These are phyloP conservation scores for Nepenthes mirabilis DNA, from an alignment of 148 eudicot species.

Conservation along the genomic window DNA sequence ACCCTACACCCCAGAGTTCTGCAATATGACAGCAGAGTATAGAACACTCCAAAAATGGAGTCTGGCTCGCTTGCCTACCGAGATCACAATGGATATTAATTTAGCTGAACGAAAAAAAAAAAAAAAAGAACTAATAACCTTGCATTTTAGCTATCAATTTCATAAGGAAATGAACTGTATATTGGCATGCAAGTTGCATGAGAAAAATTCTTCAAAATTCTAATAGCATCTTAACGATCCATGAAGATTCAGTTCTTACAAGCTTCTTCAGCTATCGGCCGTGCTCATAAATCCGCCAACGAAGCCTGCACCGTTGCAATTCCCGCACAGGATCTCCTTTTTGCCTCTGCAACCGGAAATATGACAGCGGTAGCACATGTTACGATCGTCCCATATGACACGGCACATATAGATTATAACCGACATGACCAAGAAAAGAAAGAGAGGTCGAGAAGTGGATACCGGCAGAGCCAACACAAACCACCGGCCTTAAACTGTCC, in stretches of 20 bases:
- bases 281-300: constrained; percentile 39
- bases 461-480: constrained; percentile 59
- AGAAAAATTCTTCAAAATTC: not conserved
- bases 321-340: constrained; percentile 33
- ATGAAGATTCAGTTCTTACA: not conserved
- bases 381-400: not conserved
- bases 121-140: too few relatives aligned
- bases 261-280: constrained; percentile 15
- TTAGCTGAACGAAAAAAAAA: too few relatives aligned
- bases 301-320: constrained; percentile 43
- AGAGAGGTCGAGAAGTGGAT: not conserved
- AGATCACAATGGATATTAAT: too few relatives aligned
- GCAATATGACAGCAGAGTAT: too few relatives aligned
- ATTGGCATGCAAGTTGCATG: too few relatives aligned
- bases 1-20: too few relatives aligned
- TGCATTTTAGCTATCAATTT: too few relatives aligned
- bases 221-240: not conserved
- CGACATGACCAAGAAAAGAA: too few relatives aligned
- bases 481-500: constrained; percentile 47
- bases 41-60: too few relatives aligned
- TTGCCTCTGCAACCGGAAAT: constrained; percentile 19
- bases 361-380: not conserved
- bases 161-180: too few relatives aligned
- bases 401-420: too few relatives aligned
- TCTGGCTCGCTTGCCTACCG: too few relatives aligned